These are phyloP conservation scores for Hortiboletus flavorubellus DNA, from an alignment of 768 basidiomycete genomes.

Conservation along the genomic window DNA sequence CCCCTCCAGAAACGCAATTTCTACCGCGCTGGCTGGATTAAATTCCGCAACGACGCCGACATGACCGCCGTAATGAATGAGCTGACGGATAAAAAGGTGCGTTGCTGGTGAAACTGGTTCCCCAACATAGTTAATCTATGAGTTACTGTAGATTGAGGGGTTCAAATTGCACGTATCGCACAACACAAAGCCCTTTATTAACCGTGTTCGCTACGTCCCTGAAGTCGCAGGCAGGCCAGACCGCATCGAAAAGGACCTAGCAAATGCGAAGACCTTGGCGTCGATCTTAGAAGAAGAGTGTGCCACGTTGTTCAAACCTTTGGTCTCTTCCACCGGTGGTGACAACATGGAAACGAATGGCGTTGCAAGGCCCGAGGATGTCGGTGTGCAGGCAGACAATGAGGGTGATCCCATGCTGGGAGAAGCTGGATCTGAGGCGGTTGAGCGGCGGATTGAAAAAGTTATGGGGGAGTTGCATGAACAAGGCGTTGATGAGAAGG, in stretches of 20 bases:
- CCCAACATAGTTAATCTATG: slow-evolving; percentile 4
- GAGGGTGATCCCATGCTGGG: slow-evolving; percentile 49
- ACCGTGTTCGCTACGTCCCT: slow-evolving; percentile 76
- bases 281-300: slow-evolving; percentile 73
- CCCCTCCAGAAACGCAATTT: slow-evolving; percentile 91
- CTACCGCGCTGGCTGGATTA: slow-evolving; percentile 93
- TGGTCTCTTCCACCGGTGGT: slow-evolving; percentile 14
- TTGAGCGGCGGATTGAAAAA: slow-evolving; percentile 79
- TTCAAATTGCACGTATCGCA: slow-evolving; percentile 92
- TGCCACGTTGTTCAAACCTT: slow-evolving; percentile 44
- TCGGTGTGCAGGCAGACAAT: slow-evolving; percentile 35
- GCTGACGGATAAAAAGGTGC: slow-evolving; percentile 82
- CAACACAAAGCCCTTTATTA: slow-evolving; percentile 72
- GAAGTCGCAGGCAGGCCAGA: slow-evolving; percentile 78
- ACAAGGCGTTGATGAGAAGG: slow-evolving; percentile 65
- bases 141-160: slow-evolving; percentile 70
- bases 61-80: slow-evolving; percentile 70
- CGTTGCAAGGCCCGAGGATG: slow-evolving; percentile 29
- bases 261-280: slow-evolving; percentile 70
- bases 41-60: slow-evolving; percentile 81
- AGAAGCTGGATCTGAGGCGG: slow-evolving; percentile 70
- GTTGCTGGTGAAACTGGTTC: not conserved
- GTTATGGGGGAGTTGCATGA: slow-evolving; percentile 67
- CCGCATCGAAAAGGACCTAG: slow-evolving; percentile 77
- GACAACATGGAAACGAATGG: slow-evolving; percentile 28